Conservation (phyloP, 441 rosid genomes). For the Erodium trifolium region DNA sequence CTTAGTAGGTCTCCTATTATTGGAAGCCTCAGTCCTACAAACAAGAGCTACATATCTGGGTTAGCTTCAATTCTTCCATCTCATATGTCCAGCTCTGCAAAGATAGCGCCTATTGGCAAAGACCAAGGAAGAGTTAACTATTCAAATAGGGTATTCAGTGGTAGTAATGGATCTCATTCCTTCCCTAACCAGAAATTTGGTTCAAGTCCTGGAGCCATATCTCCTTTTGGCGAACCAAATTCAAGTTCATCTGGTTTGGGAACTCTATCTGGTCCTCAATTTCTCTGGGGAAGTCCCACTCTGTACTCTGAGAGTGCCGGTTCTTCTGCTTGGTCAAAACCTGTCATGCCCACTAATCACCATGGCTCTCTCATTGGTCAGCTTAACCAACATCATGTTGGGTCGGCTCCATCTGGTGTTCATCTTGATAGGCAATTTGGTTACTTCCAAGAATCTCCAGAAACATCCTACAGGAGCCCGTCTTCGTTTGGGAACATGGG, state of each 20-base stretch:
- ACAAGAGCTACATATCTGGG: conserved; percentile 34
- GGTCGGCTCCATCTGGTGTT: conserved; percentile 73
- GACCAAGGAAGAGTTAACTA: conserved; percentile 19
- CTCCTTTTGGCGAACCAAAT: conserved; percentile 20
- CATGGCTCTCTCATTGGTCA: conserved; percentile 43
- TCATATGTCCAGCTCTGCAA: conserved; percentile 32
- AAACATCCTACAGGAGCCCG: conserved; percentile 47
- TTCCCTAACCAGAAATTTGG: background rate
- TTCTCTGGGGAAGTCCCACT: conserved; percentile 23
- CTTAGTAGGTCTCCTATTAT: background rate
- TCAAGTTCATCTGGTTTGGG: conserved; percentile 46
- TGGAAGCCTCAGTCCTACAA: conserved; percentile 8
- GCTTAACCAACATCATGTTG: conserved; percentile 62
- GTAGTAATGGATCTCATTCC: background rate
- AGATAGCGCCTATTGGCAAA: conserved; percentile 62
- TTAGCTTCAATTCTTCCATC: conserved; percentile 69
- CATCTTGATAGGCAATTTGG: conserved; percentile 50
- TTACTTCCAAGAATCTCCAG: conserved; percentile 20
- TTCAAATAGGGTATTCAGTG: conserved; percentile 13
- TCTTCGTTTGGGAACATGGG: conserved; percentile 18
- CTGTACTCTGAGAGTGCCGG: conserved; percentile 20
- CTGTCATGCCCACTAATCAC: conserved; percentile 40
- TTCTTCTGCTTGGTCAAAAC: conserved; percentile 52
- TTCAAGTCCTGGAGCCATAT: background rate
- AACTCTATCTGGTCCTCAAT: conserved; percentile 52